Evolutionary conservation across 2,329 filamentous ascomycete genomes (phyloP), one percentile per base, ranked within the genome.

Genomic region (Lojkania enalia): DNA sequence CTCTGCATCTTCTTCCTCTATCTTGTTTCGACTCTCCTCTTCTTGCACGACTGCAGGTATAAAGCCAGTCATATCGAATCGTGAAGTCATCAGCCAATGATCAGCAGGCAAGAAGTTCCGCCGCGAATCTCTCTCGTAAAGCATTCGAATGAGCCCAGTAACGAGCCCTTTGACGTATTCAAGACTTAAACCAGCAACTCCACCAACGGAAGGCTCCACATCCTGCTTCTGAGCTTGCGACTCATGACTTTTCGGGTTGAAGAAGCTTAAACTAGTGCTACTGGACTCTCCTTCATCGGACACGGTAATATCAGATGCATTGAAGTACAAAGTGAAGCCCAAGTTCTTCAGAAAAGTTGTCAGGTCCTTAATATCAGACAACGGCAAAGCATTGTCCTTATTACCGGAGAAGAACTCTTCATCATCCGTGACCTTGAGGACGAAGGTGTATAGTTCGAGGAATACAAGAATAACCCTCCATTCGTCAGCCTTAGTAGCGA

Each of bases 31-130:
- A 37, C 76, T 81, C 63, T 95, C 85, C 64, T 96, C 90, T 69
- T 99, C 94, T 35, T 84, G 78, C 2, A 96, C 90, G 1, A 97
- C 91, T 2, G 88, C 86, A 6, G 83, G 79, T 35, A 96, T 87
- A 61, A 97, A 97, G 0, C 86, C 83, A 50, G 87, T 84, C 85
- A 96, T 94, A 60, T 96, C 87, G 45, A 97, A 88, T 15, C 78
- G 77, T 49, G 84, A 86, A 1, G 87, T 94, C 91, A 97, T 97
- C 25, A 97, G 77, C 94, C 94, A 99, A 66, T 96, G 91, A 37
- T 84, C 81, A n/a, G 78, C 72, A 1, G 90, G 87, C 16, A 97
- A 72, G 63, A 97, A 97, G 20, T 81, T 84, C 16, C 91, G 83
- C 48, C 94, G 80, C 5, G 94, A 99, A 68, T 97, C 92, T 66